A percentile compares a stretch with the other conserved stretches of the same genome.
Evolutionary conservation across 352 stramenopile genomes (phyloP).

Genomic region (Aphanomyces euteiches): DNA sequence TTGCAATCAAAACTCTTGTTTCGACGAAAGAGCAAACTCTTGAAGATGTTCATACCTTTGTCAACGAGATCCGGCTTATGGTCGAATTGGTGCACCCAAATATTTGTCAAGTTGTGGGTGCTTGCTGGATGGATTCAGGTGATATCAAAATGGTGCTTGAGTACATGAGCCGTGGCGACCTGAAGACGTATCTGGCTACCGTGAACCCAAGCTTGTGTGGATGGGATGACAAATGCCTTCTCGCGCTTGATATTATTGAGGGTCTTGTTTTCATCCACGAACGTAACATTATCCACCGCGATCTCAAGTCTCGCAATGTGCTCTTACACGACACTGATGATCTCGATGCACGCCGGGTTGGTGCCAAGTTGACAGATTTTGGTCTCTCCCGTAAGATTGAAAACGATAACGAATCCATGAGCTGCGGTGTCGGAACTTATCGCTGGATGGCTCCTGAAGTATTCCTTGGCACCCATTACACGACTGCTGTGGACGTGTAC

Average conservation of each 20-base stretch:
- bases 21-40: slow-evolving; percentile 38
- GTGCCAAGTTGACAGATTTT: slow-evolving; percentile 70
- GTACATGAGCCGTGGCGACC: slow-evolving; percentile 64
- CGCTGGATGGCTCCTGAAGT: slow-evolving; percentile 57
- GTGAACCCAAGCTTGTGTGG: slow-evolving; percentile 41
- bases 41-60: slow-evolving; percentile 50
- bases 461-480: slow-evolving; percentile 62
- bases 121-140: slow-evolving; percentile 59
- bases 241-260: slow-evolving; percentile 70
- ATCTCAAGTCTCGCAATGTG: slow-evolving; percentile 69
- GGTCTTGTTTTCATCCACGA: slow-evolving; percentile 73
- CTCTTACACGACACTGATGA: slow-evolving; percentile 44
- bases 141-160: slow-evolving; percentile 61
- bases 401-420: slow-evolving; percentile 46
- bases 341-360: slow-evolving; percentile 38
- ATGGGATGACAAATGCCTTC: slow-evolving; percentile 66
- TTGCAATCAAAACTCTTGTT: slow-evolving; percentile 52
- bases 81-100: slow-evolving; percentile 56
- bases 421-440: slow-evolving; percentile 48
- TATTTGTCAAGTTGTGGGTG: slow-evolving; percentile 62
- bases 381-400: slow-evolving; percentile 57
- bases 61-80: slow-evolving; percentile 60
- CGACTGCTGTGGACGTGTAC: slow-evolving; percentile 53
- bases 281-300: slow-evolving; percentile 58
- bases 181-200: slow-evolving; percentile 43